phyloP scores from a whole-genome alignment of 306 rosid species.

The Quercus engelmannii region DNA sequence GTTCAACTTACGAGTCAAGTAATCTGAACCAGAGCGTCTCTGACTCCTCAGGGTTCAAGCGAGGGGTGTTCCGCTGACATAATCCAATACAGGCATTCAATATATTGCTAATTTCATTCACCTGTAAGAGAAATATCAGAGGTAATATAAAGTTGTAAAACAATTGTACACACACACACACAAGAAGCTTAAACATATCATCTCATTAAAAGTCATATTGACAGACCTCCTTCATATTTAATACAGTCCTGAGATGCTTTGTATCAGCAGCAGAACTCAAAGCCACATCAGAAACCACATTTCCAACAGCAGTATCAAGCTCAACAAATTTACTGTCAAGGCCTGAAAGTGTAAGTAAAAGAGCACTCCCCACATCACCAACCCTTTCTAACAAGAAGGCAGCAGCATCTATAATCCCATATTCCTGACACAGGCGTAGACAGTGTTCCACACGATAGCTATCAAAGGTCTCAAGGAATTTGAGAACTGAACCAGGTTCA shows the following conservation, averaged over 20 bases:
- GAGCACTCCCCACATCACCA: constrained; percentile 94
- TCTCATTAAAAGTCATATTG: constrained; percentile 14
- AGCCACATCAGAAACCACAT: constrained; percentile 38
- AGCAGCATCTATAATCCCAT: constrained; percentile 86
- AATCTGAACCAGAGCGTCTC: constrained; percentile 94
- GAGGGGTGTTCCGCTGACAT: constrained; percentile 98
- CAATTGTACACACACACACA: constrained; percentile 18
- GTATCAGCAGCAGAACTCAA: constrained; percentile 38
- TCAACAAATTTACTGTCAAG: constrained; percentile 67
- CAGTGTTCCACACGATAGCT: constrained; percentile 92
- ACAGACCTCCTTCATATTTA: constrained; percentile 71
- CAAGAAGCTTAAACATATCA: constrained; percentile 13
- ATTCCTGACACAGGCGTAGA: constrained; percentile 82
- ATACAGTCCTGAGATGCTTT: constrained; percentile 34
- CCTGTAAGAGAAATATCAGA: constrained; percentile 45
- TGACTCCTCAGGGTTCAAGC: constrained; percentile 88
- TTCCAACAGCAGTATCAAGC: constrained; percentile 75
- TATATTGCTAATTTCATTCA: constrained; percentile 44
- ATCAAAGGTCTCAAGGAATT: constrained; percentile 86
- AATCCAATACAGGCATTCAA: constrained; percentile 83
- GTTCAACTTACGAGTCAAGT: constrained; percentile 81
- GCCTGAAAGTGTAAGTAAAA: constrained; percentile 75
- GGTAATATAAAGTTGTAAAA: constrained; percentile 19
- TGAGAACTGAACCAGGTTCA: constrained; percentile 86
- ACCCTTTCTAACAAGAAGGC: constrained; percentile 92